Evolutionary conservation across 257 asterid species (phyloP).

Genomic region (Eucommia ulmoides): DNA sequence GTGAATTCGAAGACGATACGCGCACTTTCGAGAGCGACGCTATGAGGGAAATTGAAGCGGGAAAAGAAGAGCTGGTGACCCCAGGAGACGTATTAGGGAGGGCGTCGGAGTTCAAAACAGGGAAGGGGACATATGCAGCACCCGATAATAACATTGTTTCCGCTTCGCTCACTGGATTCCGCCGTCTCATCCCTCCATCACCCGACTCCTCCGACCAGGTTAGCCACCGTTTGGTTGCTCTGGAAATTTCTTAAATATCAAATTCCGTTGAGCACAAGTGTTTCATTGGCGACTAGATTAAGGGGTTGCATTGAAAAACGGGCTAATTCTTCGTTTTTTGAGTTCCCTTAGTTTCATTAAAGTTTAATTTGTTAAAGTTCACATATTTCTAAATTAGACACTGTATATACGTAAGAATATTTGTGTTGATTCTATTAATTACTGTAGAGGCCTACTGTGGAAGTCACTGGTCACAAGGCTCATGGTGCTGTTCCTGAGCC

Average conservation of each 20-base stretch:
- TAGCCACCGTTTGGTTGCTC: not conserved
- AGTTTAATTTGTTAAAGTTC: too few relatives aligned
- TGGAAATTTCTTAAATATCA: too few relatives aligned
- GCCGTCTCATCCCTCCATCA: conserved; percentile 37
- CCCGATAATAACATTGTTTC: conserved; percentile 35
- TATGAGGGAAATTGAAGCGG: conserved; percentile 18
- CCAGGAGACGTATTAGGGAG: conserved; percentile 87
- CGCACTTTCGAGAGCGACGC: too few relatives aligned
- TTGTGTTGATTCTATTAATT: conserved; percentile 9
- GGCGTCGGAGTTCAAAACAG: conserved; percentile 54
- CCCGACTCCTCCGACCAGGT: conserved; percentile 50
- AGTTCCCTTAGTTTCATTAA: too few relatives aligned
- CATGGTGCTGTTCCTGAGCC: conserved; percentile 96
- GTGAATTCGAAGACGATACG: too few relatives aligned
- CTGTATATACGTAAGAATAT: too few relatives aligned
- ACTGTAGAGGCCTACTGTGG: conserved; percentile 63
- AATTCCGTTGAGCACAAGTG: too few relatives aligned
- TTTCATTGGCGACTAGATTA: too few relatives aligned
- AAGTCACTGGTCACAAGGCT: conserved; percentile 81
- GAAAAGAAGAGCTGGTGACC: conserved; percentile 35
- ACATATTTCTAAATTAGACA: too few relatives aligned
- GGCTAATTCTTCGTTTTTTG: too few relatives aligned
- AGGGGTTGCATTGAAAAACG: too few relatives aligned
- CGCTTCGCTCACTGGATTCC: conserved; percentile 81
- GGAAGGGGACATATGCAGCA: conserved; percentile 67